Conservation (phyloP, 129 eudicot genomes). For the Mikania micrantha region DNA sequence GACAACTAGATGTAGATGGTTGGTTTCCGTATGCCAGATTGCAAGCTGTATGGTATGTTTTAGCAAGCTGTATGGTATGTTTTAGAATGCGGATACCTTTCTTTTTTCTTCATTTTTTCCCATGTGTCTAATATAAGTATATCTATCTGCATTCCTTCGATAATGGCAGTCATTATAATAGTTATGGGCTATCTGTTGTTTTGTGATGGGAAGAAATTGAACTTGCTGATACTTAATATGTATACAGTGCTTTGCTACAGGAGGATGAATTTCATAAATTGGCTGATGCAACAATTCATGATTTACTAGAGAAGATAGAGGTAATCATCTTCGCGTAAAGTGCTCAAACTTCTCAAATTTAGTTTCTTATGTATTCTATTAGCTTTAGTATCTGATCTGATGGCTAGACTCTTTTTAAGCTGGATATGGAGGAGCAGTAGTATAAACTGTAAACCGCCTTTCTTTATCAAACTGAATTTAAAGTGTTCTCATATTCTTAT, state of each 20-base stretch:
- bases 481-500: background rate
- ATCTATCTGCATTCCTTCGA: background rate
- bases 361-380: background rate
- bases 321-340: constrained; percentile 26
- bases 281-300: constrained; percentile 88
- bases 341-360: background rate
- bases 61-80: background rate
- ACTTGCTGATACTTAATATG: constrained; percentile 27
- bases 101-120: too few relatives aligned
- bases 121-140: background rate
- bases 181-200: background rate
- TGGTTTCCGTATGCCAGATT: background rate
- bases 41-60: background rate
- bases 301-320: constrained; percentile 88
- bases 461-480: background rate
- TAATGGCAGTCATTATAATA: background rate
- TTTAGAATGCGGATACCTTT: background rate
- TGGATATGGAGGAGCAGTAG: background rate
- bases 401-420: background rate
- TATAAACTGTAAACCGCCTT: background rate
- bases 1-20: too few relatives aligned
- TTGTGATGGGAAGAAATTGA: background rate
- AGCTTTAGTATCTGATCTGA: background rate
- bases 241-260: constrained; percentile 55
- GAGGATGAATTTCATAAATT: constrained; percentile 86